phyloP scores from a whole-genome alignment of 352 stramenopile genomes.

The Phytophthora pinifolia region DNA sequence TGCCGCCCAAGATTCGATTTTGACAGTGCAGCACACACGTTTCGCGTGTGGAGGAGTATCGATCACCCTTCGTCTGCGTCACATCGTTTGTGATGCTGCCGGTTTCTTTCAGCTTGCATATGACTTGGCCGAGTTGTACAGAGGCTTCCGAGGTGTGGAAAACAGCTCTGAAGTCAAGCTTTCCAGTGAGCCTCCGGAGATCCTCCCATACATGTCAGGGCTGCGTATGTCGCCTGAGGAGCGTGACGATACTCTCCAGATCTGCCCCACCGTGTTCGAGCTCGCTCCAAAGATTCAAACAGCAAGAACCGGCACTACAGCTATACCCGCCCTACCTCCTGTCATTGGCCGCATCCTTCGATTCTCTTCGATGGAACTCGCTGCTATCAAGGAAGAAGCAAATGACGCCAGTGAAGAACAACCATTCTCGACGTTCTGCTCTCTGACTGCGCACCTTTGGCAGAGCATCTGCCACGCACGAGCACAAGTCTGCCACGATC shows the following conservation, averaged over 20 bases:
- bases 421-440: conserved; percentile 12
- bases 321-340: neutral
- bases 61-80: conserved; percentile 21
- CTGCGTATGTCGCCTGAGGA: conserved; percentile 4
- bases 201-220: conserved; percentile 10
- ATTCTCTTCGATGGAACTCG: conserved; percentile 15
- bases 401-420: conserved; percentile 2
- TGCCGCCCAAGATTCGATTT: conserved; percentile 16
- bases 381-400: conserved; percentile 19
- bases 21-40: conserved; percentile 25
- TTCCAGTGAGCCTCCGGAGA: conserved; percentile 1
- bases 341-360: conserved; percentile 15
- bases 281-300: neutral
- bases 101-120: conserved; percentile 21
- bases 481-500: neutral
- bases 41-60: conserved; percentile 24
- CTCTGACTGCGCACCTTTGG: conserved; percentile 18
- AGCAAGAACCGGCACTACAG: neutral
- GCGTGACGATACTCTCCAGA: neutral
- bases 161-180: neutral
- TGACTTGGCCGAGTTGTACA: conserved; percentile 18
- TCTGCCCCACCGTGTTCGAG: conserved; percentile 10
- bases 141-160: neutral
- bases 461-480: conserved; percentile 12
- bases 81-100: conserved; percentile 28